Evolutionary conservation across 2,329 filamentous ascomycete species (phyloP), one percentile per base, ranked within the genome.

Genomic region (Nigrospora osmanthi): DNA sequence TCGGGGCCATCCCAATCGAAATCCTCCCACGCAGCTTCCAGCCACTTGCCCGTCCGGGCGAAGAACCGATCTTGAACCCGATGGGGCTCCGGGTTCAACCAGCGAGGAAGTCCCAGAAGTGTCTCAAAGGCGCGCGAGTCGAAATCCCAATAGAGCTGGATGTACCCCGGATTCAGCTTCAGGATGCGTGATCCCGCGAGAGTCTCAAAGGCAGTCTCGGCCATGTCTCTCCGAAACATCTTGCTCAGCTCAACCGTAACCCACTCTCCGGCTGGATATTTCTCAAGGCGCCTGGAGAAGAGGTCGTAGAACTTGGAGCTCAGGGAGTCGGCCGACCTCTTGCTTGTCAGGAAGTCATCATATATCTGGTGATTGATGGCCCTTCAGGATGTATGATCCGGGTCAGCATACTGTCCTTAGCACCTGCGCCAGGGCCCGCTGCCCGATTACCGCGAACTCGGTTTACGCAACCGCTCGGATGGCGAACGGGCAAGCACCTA

Each of bases 131-230:
- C 49, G 13, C 47, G 42, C 1, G 43, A 41, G 11, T 63, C 57
- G 19, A 58, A 61, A 0, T 45, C 43, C 56, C 54, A 59, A 19
- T 59, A 57, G 11, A 42, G 37, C 0, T 61, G 49, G 11, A 54
- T 40, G 17, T 59, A 54, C 11, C 42, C 52, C 2, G 59, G 58
- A 12, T 54, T 54, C 6, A 56, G 17, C 12, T 55, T 49, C 6
- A 62, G 14, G 1, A 63, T 31, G 1, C 42, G 28, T 1, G 52
- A 42, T 1, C 61, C 61, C 33, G 50, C 51, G 2, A 63, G 40
- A 0, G 58, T 41, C 2, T 43, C 40, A 6, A 53, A 39, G 6
- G 58, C 55, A 5, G 48, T 47, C 15, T 53, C 44, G 3, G 46
- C 45, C 49, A 63, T 56, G 10, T 56, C 48, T 3, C 23, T 16